Evolutionary conservation across 352 stramenopile genomes (phyloP).

Genomic region (Thalassiosira ordinaria): DNA sequence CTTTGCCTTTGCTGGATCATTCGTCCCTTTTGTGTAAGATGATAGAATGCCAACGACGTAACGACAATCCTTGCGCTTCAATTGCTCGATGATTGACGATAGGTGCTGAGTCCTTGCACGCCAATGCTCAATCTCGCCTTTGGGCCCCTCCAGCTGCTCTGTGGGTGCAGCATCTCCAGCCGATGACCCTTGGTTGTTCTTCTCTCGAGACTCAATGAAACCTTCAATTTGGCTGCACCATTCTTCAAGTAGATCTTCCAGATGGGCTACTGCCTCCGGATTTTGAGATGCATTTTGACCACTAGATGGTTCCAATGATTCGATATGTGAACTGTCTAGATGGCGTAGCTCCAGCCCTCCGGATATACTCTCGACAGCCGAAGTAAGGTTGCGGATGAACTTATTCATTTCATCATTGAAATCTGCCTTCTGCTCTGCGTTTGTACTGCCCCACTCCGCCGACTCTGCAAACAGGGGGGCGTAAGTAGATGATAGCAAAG

Average conservation of each 20-base stretch:
- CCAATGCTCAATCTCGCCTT: conserved; percentile 98
- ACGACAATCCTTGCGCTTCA: conserved; percentile 96
- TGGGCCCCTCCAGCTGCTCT: conserved; percentile 87
- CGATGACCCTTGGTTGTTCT: conserved; percentile 28
- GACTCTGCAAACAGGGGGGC: conserved; percentile 91
- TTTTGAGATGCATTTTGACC: conserved; percentile 88
- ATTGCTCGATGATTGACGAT: conserved; percentile 98
- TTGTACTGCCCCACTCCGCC: conserved; percentile 95
- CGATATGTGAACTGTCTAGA: conserved; percentile 57
- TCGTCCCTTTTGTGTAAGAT: conserved; percentile 83
- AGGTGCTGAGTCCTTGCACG: conserved; percentile 94
- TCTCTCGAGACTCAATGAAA: conserved; percentile 60
- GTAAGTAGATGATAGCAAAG: conserved; percentile 88
- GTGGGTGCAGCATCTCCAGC: conserved; percentile 69
- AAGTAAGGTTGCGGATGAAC: conserved; percentile 93
- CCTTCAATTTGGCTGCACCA: conserved; percentile 80
- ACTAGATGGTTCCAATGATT: conserved; percentile 59
- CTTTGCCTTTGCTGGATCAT: conserved; percentile 88
- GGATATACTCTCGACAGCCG: conserved; percentile 94
- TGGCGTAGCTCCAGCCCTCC: conserved; percentile 92
- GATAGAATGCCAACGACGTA: conserved; percentile 93
- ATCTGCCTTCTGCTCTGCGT: conserved; percentile 86
- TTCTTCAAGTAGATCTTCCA: conserved; percentile 95
- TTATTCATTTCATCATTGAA: conserved; percentile 95
- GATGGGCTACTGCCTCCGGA: conserved; percentile 91